Evolutionary conservation across 805 yeast genomes (phyloP), one percentile per base, ranked within the genome.

Genomic region (Wickerhamomyces hampshirensis): DNA sequence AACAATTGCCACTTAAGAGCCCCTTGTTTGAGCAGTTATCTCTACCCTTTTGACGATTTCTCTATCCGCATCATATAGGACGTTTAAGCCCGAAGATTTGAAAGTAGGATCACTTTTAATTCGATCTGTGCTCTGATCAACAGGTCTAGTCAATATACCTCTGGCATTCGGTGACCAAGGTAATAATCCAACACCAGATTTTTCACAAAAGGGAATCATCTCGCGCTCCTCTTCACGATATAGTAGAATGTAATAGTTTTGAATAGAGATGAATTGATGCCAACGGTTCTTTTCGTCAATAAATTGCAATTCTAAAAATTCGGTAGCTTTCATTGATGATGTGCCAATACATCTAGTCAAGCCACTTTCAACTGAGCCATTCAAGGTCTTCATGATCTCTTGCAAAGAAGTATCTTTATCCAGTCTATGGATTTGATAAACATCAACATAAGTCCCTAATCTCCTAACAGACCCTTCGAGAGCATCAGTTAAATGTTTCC

Each of bases 201-300:
- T 62, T 15, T 70, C 58, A 42, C 81, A 74, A 52, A 61, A 80
- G 18, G 72, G 75, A 41, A 67, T 71, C 68, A 77, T 62, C 50
- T 80, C 85, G 13, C 77, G 58, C 52, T 80, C 86, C 38, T 78
- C 84, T 49, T 79, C 84, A n/a, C 86, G 62, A 46, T 73, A 63
- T 4, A 77, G 35, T 43, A 79, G 58, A 47, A 75, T 77, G 56
- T 77, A 74, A 50, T 60, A 69, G 43, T 71, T 71, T 56, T 80
- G 85, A 72, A 77, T 71, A 15, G 71, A 62, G 36, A 79, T 65
- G 44, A 80, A 79, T 51, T 75, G 76, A 42, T 63, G 62, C 80
- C 80, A 79, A 23, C 69, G 69, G 44, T 68, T 43, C 48, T 63
- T 63, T 38, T 78, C 82, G 4, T 85, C 85, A 37, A 67, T 56